Percentiles rank a stretch among this genome's conserved stretches.
Evolutionary conservation across 768 basidiomycete species (phyloP).

Genomic region (Suillus ampliporus): DNA sequence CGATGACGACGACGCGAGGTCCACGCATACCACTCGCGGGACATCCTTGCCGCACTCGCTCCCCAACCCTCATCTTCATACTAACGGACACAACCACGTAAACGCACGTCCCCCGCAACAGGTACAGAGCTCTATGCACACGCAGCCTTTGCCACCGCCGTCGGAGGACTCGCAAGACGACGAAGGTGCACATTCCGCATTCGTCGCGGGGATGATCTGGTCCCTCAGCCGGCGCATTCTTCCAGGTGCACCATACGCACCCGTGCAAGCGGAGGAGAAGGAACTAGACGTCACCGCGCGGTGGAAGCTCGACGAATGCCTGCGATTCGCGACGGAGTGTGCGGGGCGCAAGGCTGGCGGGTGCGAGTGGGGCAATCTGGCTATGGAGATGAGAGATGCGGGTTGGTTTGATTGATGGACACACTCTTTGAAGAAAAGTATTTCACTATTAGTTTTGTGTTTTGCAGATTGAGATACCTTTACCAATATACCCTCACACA

Average conservation of each 20-base stretch:
- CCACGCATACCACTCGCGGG: slow-evolving; percentile 19
- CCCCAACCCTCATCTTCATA: slow-evolving; percentile 20
- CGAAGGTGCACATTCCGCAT: slow-evolving; percentile 80
- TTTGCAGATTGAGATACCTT: background rate
- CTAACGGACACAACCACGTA: background rate
- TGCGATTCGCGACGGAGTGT: slow-evolving; percentile 85
- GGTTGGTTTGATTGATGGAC: slow-evolving; percentile 69
- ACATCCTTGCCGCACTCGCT: slow-evolving; percentile 5
- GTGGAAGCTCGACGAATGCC: slow-evolving; percentile 84
- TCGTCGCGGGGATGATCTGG: slow-evolving; percentile 89
- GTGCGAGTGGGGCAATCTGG: slow-evolving; percentile 69
- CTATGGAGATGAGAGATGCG: slow-evolving; percentile 72
- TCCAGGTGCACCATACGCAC: slow-evolving; percentile 81
- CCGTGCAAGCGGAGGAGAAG: slow-evolving; percentile 33
- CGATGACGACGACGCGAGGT: slow-evolving; percentile 26
- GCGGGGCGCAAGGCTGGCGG: slow-evolving; percentile 75
- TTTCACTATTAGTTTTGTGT: background rate
- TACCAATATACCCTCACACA: slow-evolving; percentile 1
- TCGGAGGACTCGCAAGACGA: slow-evolving; percentile 65
- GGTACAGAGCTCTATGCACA: background rate
- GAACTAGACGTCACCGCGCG: slow-evolving; percentile 52
- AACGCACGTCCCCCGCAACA: background rate
- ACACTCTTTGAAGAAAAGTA: background rate
- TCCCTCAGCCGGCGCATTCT: slow-evolving; percentile 72
- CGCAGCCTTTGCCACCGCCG: slow-evolving; percentile 17